A percentile compares a stretch with the other conserved stretches of the same genome.
phyloP scores from a whole-genome alignment of 1,139 yeast species.

The Komagataea norvegica region DNA sequence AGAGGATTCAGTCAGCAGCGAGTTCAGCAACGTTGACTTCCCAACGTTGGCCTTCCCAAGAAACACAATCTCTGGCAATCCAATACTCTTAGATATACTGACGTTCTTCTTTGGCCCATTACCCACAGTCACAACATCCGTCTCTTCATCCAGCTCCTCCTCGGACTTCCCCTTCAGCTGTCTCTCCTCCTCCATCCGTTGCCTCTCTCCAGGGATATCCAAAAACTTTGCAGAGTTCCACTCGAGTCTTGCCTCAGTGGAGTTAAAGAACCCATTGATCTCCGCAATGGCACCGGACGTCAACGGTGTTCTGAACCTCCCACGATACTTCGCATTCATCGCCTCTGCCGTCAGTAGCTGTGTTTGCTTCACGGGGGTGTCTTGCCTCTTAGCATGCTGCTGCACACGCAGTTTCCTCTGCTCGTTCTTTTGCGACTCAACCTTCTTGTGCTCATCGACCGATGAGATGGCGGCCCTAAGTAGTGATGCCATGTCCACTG shows the following conservation, averaged over 20 bases:
- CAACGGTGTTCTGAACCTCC: slow-evolving; percentile 31
- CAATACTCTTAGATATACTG: slow-evolving; percentile 11
- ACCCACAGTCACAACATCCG: background rate
- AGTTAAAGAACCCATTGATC: slow-evolving; percentile 40
- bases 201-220: slow-evolving; percentile 56
- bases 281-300: slow-evolving; percentile 31
- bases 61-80: slow-evolving; percentile 64
- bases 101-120: background rate
- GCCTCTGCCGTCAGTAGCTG: slow-evolving; percentile 1
- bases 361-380: background rate
- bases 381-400: background rate
- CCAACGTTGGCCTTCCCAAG: slow-evolving; percentile 85
- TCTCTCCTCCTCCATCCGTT: slow-evolving; percentile 31
- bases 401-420: too few relatives aligned
- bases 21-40: slow-evolving; percentile 70
- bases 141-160: slow-evolving; percentile 15
- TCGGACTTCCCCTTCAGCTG: slow-evolving; percentile 15
- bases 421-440: too few relatives aligned
- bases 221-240: slow-evolving; percentile 54
- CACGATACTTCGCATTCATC: slow-evolving; percentile 18
- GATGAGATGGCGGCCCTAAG: slow-evolving; percentile 9
- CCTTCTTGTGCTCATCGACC: slow-evolving; percentile 5
- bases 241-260: slow-evolving; percentile 43
- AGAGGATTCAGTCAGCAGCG: slow-evolving; percentile 37
- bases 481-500: slow-evolving; percentile 7